Percentiles rank a stretch among this genome's conserved stretches.
Conservation (phyloP, 345 rosid species). For the Gossypium australe region DNA sequence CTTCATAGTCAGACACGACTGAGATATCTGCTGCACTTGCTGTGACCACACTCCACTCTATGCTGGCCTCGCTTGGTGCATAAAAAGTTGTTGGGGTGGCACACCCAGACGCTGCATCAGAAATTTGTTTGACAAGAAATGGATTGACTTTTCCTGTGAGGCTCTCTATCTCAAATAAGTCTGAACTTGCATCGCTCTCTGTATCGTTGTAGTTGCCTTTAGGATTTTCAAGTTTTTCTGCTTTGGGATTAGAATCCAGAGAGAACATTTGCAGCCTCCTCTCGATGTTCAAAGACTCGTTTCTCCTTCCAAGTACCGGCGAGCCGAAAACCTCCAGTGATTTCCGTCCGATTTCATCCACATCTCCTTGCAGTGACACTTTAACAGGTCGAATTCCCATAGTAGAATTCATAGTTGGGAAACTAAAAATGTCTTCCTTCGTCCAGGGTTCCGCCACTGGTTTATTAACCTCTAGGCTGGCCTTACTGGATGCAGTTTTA, state of each 20-base stretch:
- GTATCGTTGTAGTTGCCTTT: constrained; percentile 33
- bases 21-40: constrained; percentile 76
- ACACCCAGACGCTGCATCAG: constrained; percentile 46
- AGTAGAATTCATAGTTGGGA: constrained; percentile 20
- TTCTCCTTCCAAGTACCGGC: constrained; percentile 34
- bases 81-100: constrained; percentile 47
- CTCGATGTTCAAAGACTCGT: constrained; percentile 27
- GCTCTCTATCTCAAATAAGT: constrained; percentile 83
- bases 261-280: constrained; percentile 45
- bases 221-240: constrained; percentile 16
- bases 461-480: constrained; percentile 16
- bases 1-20: constrained; percentile 56
- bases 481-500: background rate
- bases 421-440: constrained; percentile 26
- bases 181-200: constrained; percentile 73
- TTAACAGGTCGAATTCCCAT: constrained; percentile 19
- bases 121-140: constrained; percentile 50
- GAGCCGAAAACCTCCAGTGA: constrained; percentile 65
- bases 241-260: constrained; percentile 35
- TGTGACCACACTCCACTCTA: constrained; percentile 85
- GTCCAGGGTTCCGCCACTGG: constrained; percentile 10
- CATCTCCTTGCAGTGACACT: constrained; percentile 13
- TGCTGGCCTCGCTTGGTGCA: constrained; percentile 85
- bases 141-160: constrained; percentile 56
- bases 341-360: constrained; percentile 33